Percentiles rank a stretch among this genome's conserved stretches.
phyloP scores from a whole-genome alignment of 805 yeast genomes.

The Kluyveromyces starmeri region DNA sequence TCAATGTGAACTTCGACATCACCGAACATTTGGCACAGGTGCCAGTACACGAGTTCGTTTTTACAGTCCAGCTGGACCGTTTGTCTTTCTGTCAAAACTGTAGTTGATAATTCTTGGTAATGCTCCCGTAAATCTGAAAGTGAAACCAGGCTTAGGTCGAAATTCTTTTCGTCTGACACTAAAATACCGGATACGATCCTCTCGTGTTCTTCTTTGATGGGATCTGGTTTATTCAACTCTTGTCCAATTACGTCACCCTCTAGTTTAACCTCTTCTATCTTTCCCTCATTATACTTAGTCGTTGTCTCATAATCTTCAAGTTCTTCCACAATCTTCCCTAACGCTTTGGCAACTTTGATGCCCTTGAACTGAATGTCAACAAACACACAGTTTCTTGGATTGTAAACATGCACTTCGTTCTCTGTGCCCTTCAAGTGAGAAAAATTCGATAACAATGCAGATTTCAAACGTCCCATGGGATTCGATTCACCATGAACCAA shows the following conservation, averaged over 20 bases:
- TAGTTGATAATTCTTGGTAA: constrained; percentile 70
- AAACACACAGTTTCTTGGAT: constrained; percentile 85
- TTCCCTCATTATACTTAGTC: constrained; percentile 5
- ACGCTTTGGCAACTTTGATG: constrained; percentile 69
- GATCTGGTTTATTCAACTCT: constrained; percentile 30
- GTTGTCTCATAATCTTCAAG: constrained; percentile 13
- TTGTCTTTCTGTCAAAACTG: constrained; percentile 77
- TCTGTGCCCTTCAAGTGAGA: constrained; percentile 74
- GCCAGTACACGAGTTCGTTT: constrained; percentile 76
- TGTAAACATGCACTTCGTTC: constrained; percentile 81
- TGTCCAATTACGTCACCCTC: constrained; percentile 1
- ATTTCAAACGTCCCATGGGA: constrained; percentile 96
- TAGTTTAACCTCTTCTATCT: constrained; percentile 1
- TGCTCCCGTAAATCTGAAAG: constrained; percentile 84
- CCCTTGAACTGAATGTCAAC: constrained; percentile 73
- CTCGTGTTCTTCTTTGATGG: constrained; percentile 38
- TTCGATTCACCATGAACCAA: constrained; percentile 95
- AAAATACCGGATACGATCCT: constrained; percentile 66
- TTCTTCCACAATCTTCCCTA: constrained; percentile 48
- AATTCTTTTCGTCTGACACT: constrained; percentile 70
- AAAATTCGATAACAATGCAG: constrained; percentile 84
- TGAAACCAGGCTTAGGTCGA: constrained; percentile 74
- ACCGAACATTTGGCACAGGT: constrained; percentile 93
- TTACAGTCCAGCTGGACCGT: constrained; percentile 71
- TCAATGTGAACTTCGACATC: constrained; percentile 55